phyloP scores from a whole-genome alignment of 169 alveolate genomes.

The Plasmodium knowlesi region DNA sequence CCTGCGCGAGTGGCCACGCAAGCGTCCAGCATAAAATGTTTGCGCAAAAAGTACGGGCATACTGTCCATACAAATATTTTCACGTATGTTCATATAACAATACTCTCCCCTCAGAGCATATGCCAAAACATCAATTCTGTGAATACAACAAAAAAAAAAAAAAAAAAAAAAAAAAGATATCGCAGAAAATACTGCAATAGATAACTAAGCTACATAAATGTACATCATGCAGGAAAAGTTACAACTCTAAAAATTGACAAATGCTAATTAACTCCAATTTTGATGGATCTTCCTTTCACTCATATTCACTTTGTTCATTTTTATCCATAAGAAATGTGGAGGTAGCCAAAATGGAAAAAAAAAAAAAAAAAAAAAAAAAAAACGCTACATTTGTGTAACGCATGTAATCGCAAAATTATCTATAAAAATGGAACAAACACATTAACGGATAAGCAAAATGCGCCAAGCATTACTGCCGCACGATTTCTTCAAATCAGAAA shows the following conservation, averaged over 20 bases:
- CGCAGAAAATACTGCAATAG: neutral
- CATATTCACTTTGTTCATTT: neutral
- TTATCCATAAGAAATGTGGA: neutral
- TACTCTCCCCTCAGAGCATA: neutral
- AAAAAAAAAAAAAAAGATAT: neutral
- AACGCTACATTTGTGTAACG: neutral
- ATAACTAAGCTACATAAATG: neutral
- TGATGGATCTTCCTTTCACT: neutral
- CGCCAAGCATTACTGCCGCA: neutral
- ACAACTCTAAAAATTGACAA: neutral
- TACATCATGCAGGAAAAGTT: neutral
- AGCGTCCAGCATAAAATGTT: neutral
- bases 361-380: conserved; percentile 1
- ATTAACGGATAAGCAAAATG: neutral
- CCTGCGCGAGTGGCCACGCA: neutral
- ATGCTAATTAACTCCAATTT: neutral
- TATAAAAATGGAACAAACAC: neutral
- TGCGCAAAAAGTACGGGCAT: neutral
- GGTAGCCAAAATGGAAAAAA: neutral
- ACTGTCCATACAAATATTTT: neutral
- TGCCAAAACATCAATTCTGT: neutral
- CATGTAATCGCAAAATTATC: neutral
- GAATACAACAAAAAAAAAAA: neutral
- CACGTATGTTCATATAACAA: neutral
- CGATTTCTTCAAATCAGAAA: neutral